phyloP scores from a whole-genome alignment of 2,329 filamentous ascomycete genomes.

The Fragosphaeria purpurea region DNA sequence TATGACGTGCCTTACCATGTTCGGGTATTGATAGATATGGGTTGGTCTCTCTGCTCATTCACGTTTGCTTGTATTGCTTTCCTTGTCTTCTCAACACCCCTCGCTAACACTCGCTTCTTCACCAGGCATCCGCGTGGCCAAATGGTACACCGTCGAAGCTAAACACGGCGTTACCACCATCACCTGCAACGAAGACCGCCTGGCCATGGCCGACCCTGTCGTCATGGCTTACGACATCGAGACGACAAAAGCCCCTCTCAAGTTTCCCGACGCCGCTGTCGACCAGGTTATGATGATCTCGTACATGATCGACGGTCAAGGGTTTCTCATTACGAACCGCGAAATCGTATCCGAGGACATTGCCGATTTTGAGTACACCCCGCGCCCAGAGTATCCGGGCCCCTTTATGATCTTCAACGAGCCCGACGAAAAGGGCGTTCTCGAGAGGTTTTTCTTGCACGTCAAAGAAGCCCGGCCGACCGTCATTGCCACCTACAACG shows the following conservation, averaged over 20 bases:
- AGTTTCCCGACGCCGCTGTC: slow-evolving; percentile 88
- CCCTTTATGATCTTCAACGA: slow-evolving; percentile 99
- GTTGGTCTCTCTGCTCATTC: slow-evolving; percentile 31
- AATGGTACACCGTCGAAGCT: slow-evolving; percentile 92
- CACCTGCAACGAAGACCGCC: slow-evolving; percentile 72
- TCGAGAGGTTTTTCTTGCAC: slow-evolving; percentile 91
- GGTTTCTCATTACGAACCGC: slow-evolving; percentile 94
- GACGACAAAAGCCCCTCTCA: slow-evolving; percentile 88
- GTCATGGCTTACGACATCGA: slow-evolving; percentile 99
- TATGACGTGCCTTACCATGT: slow-evolving; percentile 99
- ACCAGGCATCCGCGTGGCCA: slow-evolving; percentile 84
- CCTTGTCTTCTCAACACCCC: neutral
- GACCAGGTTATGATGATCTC: slow-evolving; percentile 99
- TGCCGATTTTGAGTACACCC: slow-evolving; percentile 94
- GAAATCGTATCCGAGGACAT: slow-evolving; percentile 98
- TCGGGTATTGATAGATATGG: slow-evolving; percentile 91
- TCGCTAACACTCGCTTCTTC: too few relatives aligned
- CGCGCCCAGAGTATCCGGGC: slow-evolving; percentile 89
- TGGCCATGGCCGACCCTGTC: slow-evolving; percentile 89
- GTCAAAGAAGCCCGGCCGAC: slow-evolving; percentile 91
- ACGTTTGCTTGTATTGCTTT: neutral
- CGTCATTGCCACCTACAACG: slow-evolving; percentile 99
- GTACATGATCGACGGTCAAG: slow-evolving; percentile 99
- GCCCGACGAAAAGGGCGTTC: slow-evolving; percentile 74
- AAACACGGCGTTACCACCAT: slow-evolving; percentile 85